phyloP scores from a whole-genome alignment of 2,329 filamentous ascomycete genomes.

The Aureobasidium sp. region DNA sequence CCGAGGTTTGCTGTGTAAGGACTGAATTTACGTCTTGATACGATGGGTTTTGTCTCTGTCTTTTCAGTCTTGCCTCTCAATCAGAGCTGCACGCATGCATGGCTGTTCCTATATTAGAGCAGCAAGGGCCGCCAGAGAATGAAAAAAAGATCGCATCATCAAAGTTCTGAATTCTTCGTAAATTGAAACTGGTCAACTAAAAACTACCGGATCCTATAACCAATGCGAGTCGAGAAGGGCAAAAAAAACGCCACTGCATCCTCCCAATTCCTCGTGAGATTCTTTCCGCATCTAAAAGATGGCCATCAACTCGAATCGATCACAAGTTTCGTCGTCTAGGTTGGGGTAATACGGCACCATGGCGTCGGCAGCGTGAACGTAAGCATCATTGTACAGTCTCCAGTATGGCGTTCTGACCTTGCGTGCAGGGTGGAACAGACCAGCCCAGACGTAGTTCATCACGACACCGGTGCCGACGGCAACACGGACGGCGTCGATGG shows the following conservation, averaged over 20 bases:
- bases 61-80: no score
- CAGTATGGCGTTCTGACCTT: constrained; percentile 95
- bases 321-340: constrained; percentile 70
- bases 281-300: constrained; percentile 14
- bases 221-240: not conserved
- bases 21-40: no score
- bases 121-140: not conserved
- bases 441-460: constrained; percentile 98
- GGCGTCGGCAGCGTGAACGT: constrained; percentile 85
- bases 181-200: not conserved
- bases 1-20: not conserved
- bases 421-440: constrained; percentile 90
- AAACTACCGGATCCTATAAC: not conserved
- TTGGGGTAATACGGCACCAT: constrained; percentile 96
- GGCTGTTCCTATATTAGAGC: no score
- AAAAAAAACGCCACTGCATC: not conserved
- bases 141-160: not conserved
- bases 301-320: constrained; percentile 62
- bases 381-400: constrained; percentile 94
- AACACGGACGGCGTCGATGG: constrained; percentile 91
- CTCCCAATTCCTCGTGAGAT: not conserved
- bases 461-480: constrained; percentile 86
- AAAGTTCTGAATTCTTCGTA: not conserved
- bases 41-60: no score
- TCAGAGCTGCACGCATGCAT: no score